phyloP scores from a whole-genome alignment of 768 basidiomycete species.

The Lactifluus rugatus region DNA sequence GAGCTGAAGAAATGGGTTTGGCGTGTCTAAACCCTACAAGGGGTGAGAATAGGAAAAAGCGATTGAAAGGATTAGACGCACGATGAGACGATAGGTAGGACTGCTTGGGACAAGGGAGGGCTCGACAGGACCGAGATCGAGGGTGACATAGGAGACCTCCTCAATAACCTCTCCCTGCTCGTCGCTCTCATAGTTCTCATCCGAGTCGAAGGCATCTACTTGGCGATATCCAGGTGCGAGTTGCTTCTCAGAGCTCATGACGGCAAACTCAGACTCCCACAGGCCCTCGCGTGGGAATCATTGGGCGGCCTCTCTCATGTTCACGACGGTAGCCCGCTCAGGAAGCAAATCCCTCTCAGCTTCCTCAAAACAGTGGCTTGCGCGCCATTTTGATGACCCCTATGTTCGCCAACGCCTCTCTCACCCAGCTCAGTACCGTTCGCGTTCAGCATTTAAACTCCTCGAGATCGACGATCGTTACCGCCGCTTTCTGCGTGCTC shows the following conservation, averaged over 20 bases:
- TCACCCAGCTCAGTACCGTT: conserved; percentile 47
- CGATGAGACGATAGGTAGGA: conserved; percentile 62
- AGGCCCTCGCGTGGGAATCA: background rate
- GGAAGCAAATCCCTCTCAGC: conserved; percentile 9
- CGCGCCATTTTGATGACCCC: conserved; percentile 60
- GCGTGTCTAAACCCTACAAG: conserved; percentile 58
- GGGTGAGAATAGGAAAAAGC: background rate
- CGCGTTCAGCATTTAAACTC: conserved; percentile 89
- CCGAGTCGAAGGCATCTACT: conserved; percentile 56
- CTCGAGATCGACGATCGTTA: conserved; percentile 60
- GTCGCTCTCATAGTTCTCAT: conserved; percentile 54
- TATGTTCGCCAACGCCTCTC: conserved; percentile 52
- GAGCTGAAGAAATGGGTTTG: conserved; percentile 67
- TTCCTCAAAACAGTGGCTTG: conserved; percentile 54
- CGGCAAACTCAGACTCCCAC: background rate
- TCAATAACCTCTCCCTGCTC: conserved; percentile 31
- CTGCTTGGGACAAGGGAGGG: conserved; percentile 68
- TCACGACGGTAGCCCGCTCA: background rate
- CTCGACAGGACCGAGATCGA: conserved; percentile 64
- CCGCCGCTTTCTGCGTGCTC: conserved; percentile 40
- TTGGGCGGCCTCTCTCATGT: background rate
- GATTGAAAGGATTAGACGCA: conserved; percentile 30
- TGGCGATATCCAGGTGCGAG: conserved; percentile 55
- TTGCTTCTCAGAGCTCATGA: background rate
- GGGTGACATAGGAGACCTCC: conserved; percentile 56